Evolutionary conservation across 163 green algal genomes (phyloP), one percentile per base, ranked within the genome.

Genomic region (Scenedesmus sp.): DNA sequence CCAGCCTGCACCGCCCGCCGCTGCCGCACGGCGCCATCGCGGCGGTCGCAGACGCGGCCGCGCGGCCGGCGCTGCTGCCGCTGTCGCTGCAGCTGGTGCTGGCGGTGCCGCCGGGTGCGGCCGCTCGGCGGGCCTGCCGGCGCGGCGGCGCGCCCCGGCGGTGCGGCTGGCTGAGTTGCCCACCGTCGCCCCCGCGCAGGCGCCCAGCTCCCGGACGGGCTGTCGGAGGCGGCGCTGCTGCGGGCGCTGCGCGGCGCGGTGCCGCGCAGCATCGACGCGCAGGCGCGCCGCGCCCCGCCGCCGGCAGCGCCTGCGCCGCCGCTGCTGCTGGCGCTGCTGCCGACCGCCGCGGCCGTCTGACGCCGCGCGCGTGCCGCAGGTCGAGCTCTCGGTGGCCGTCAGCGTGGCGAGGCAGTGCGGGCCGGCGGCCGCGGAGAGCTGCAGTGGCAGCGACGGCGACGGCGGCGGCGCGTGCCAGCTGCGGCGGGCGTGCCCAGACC

Each of bases 61-160:
- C 24, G 28, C 3, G 6, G 20, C 47, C 66, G 45, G 47, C 66
- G 20, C 33, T 75, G 29, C 47, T 75, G 48, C 66, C 66, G 2
- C 22, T 75, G 28, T 17, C 31, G 36, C 50, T 75, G 66, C 66
- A 63, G 18, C 10, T 75, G 7, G 66, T 75, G 48, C 26, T 75
- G 22, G 66, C 47, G n/a, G 15, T 75, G 28, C 66, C 66, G 36
- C 17, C 47, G 50, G 66, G 66, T 75, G 66, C 2, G 33, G 24
- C 3, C 39, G n/a, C 29, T 26, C 18, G 13, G 5, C 31, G 31
- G 50, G 60, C 60, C 33, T 47, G 29, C 60, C 26, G 60, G 5
- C 48, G 31, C 22, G 34, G 1, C 9, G 4, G 44, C 6, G 29
- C 29, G 15, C n/a, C 3, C 22, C 13, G n/a, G 3, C 24, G 45